phyloP scores from a whole-genome alignment of 805 yeast genomes.

The Suhomyces pyralidae region DNA sequence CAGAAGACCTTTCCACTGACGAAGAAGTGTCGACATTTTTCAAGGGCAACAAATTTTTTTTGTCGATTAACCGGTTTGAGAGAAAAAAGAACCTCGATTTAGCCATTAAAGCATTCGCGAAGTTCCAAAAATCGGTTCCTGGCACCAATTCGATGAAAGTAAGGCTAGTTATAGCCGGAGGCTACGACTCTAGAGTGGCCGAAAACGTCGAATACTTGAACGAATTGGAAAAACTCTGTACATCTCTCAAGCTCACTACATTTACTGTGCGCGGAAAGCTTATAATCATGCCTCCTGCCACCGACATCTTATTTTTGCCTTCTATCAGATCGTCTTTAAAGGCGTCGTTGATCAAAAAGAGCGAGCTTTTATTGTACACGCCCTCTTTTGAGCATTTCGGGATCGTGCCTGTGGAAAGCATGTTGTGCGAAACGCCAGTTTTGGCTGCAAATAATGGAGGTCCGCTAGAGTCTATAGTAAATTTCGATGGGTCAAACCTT shows the following conservation, averaged over 20 bases:
- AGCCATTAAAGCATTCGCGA: conserved; percentile 68
- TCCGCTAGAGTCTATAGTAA: conserved; percentile 73
- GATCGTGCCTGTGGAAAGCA: conserved; percentile 94
- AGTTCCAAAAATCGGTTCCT: conserved; percentile 32
- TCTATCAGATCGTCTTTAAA: conserved; percentile 70
- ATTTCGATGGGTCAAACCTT: conserved; percentile 24
- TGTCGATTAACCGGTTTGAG: conserved; percentile 89
- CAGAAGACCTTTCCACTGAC: conserved; percentile 20
- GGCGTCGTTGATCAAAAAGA: conserved; percentile 53
- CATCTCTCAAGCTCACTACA: conserved; percentile 39
- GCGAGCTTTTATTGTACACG: conserved; percentile 73
- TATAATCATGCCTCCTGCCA: conserved; percentile 28
- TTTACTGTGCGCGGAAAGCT: conserved; percentile 44
- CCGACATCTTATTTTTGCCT: conserved; percentile 71
- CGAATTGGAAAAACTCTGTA: conserved; percentile 54
- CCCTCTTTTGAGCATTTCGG: conserved; percentile 96
- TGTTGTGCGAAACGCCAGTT: conserved; percentile 80
- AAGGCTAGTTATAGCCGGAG: conserved; percentile 80
- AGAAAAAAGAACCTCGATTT: conserved; percentile 76
- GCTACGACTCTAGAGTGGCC: conserved; percentile 70
- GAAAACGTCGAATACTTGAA: conserved; percentile 75
- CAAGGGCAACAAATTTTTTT: conserved; percentile 41
- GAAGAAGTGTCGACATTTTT: conserved; percentile 35
- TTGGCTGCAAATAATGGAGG: conserved; percentile 90
- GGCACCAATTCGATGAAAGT: conserved; percentile 25